Evolutionary conservation across 768 basidiomycete genomes (phyloP).

Genomic region (Hydnum rufescens): DNA sequence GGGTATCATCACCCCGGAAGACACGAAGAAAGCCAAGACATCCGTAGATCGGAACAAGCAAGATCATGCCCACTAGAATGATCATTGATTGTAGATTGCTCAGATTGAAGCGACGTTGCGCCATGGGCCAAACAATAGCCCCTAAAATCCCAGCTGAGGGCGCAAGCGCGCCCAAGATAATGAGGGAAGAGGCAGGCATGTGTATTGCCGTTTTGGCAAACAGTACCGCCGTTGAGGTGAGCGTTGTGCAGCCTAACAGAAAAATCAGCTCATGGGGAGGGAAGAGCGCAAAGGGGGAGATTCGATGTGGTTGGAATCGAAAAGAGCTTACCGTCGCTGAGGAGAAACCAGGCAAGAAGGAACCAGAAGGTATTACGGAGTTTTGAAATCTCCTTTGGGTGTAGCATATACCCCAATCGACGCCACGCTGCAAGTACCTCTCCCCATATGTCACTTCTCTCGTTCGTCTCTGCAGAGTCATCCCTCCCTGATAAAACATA

Average conservation of each 20-base stretch:
- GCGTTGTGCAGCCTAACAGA: conserved; percentile 62
- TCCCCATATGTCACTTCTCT: conserved; percentile 25
- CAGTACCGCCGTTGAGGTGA: conserved; percentile 78
- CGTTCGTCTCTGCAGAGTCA: conserved; percentile 1
- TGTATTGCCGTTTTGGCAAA: conserved; percentile 78
- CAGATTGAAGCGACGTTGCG: conserved; percentile 48
- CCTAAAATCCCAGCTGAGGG: conserved; percentile 65
- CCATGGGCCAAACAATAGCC: conserved; percentile 56
- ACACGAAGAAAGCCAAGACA: conserved; percentile 55
- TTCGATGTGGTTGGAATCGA: too few species aligned
- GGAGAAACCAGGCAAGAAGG: conserved; percentile 82
- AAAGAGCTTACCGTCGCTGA: conserved; percentile 55
- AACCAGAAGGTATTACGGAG: conserved; percentile 76
- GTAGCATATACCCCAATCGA: conserved; percentile 53
- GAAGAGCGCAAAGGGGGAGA: too few species aligned
- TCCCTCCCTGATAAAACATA: too few species aligned
- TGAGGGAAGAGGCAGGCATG: conserved; percentile 59
- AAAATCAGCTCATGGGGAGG: not conserved
- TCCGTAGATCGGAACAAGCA: conserved; percentile 57
- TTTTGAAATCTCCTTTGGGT: conserved; percentile 47
- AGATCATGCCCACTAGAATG: conserved; percentile 43
- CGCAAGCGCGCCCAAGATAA: conserved; percentile 61
- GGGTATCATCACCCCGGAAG: conserved; percentile 8
- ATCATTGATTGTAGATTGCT: conserved; percentile 49
- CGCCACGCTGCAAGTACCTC: conserved; percentile 59